Conservation (phyloP, 2,329 filamentous ascomycete genomes). For the Penicillium polonicum region DNA sequence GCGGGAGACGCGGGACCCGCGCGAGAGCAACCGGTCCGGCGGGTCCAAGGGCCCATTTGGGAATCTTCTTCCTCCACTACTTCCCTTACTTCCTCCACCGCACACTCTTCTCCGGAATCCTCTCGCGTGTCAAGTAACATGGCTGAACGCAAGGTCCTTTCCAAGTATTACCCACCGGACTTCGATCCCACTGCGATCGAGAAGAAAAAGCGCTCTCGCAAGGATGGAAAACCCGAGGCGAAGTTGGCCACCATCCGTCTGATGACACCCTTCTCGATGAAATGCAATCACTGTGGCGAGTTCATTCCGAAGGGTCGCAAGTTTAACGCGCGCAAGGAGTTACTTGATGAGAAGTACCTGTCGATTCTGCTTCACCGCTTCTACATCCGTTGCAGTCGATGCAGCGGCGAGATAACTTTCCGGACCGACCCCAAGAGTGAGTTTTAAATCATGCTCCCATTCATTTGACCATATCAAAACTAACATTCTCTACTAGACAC, state of each 20-base stretch:
- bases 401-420: slow-evolving; percentile 84
- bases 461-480: not conserved
- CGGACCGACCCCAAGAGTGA: slow-evolving; percentile 86
- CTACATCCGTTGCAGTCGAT: slow-evolving; percentile 86
- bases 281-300: slow-evolving; percentile 62
- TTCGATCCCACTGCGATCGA: slow-evolving; percentile 85
- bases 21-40: too few species aligned
- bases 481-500: slow-evolving; percentile 45
- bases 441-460: not conserved
- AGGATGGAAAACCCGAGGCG: slow-evolving; percentile 61
- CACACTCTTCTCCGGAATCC: too few species aligned
- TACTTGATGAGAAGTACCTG: slow-evolving; percentile 85
- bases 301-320: slow-evolving; percentile 93
- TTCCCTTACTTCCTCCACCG: too few species aligned
- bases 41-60: too few species aligned
- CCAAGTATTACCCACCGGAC: slow-evolving; percentile 64
- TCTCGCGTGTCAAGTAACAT: slow-evolving; percentile 45
- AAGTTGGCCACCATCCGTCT: slow-evolving; percentile 68
- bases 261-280: slow-evolving; percentile 85
- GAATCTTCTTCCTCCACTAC: too few species aligned
- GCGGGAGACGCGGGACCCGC: too few species aligned
- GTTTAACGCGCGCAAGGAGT: slow-evolving; percentile 94
- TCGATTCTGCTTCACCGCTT: slow-evolving; percentile 85
- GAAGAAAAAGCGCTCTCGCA: slow-evolving; percentile 54
- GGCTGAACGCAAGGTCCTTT: slow-evolving; percentile 82